phyloP scores from a whole-genome alignment of 23 red algal genomes.

The Gracilaria domingensis region DNA sequence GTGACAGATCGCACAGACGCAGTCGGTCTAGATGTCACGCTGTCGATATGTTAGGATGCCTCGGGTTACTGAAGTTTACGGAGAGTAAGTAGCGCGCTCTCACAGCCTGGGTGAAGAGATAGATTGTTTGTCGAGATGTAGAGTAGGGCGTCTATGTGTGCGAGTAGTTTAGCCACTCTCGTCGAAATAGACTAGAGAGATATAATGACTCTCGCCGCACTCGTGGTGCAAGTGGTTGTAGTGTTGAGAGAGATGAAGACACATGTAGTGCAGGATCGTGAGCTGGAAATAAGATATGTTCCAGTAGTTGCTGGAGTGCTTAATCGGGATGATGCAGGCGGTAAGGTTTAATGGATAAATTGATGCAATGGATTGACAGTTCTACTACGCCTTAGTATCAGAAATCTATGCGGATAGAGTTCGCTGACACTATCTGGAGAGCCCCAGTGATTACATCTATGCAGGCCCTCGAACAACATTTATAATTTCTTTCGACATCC shows the following conservation, averaged over 20 bases:
- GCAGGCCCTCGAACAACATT: slow-evolving; percentile 81
- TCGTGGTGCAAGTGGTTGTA: too few relatives aligned
- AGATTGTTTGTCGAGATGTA: too few relatives aligned
- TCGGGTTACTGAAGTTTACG: slow-evolving; percentile 79
- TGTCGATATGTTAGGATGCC: too few relatives aligned
- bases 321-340: slow-evolving; percentile 41
- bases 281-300: slow-evolving; percentile 91
- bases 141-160: too few relatives aligned
- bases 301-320: slow-evolving; percentile 91
- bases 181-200: too few relatives aligned
- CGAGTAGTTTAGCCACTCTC: too few relatives aligned
- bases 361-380: slow-evolving; percentile 81
- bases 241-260: too few relatives aligned
- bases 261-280: slow-evolving; percentile 65
- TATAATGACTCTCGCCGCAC: too few relatives aligned
- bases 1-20: slow-evolving; percentile 70
- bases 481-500: slow-evolving; percentile 93
- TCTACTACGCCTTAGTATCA: slow-evolving; percentile 83
- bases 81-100: too few relatives aligned
- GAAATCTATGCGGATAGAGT: slow-evolving; percentile 51
- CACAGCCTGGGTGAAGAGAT: too few relatives aligned
- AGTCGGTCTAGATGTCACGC: too few relatives aligned
- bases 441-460: slow-evolving; percentile 71
- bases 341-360: slow-evolving; percentile 81
- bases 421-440: slow-evolving; percentile 50